Conservation (phyloP, 2,329 filamentous ascomycete genomes). For the Clonostachys rhizophaga region DNA sequence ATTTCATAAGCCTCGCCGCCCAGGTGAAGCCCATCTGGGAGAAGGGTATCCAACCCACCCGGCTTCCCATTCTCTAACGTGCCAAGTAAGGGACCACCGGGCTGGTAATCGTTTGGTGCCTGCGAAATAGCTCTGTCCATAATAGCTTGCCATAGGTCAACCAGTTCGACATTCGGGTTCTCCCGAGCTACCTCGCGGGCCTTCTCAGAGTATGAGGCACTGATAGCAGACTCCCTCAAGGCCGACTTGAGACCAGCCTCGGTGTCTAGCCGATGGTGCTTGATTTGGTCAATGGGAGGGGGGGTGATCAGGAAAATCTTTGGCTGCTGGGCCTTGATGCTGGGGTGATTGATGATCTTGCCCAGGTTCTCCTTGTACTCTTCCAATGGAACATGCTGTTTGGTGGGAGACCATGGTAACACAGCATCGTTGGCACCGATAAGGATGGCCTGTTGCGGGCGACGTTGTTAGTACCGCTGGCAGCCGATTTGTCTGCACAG, state of each 20-base stretch:
- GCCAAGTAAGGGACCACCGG: slow-evolving; percentile 40
- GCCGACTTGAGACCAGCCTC: slow-evolving; percentile 35
- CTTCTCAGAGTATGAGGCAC: slow-evolving; percentile 52
- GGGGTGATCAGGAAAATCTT: slow-evolving; percentile 76
- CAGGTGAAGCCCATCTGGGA: slow-evolving; percentile 57
- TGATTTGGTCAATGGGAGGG: slow-evolving; percentile 77
- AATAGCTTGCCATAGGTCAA: slow-evolving; percentile 78
- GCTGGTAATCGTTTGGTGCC: slow-evolving; percentile 51
- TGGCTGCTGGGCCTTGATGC: slow-evolving; percentile 64
- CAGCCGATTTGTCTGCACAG: neutral
- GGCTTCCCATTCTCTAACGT: slow-evolving; percentile 42
- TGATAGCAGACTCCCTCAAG: slow-evolving; percentile 40
- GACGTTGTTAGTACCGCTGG: neutral
- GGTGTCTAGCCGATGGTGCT: slow-evolving; percentile 43
- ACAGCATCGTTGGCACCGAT: slow-evolving; percentile 90
- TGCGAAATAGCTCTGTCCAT: slow-evolving; percentile 64
- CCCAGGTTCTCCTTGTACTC: slow-evolving; percentile 70
- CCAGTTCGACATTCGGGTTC: slow-evolving; percentile 60
- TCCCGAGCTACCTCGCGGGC: slow-evolving; percentile 64
- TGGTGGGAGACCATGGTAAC: slow-evolving; percentile 53
- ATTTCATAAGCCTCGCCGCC: slow-evolving; percentile 47
- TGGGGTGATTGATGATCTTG: slow-evolving; percentile 67
- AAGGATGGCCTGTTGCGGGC: slow-evolving; percentile 60
- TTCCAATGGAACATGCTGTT: slow-evolving; percentile 75
- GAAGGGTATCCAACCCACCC: slow-evolving; percentile 43